These are phyloP conservation scores for Yamadazyma takamatsuzukensis DNA, from an alignment of 805 yeast species.

Conservation along the genomic window DNA sequence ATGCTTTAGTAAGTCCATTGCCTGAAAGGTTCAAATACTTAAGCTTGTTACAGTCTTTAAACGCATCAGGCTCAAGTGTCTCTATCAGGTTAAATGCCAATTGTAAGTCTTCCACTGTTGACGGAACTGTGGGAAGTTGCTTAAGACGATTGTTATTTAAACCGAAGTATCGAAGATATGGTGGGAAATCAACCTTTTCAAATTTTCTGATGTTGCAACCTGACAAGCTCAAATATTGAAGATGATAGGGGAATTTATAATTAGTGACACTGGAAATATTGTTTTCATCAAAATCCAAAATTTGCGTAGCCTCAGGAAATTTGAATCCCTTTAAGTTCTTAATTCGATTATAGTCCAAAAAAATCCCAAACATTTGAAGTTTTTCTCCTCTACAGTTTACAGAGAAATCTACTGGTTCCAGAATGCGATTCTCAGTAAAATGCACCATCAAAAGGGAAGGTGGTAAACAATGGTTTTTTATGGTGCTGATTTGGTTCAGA, in stretches of 20 bases:
- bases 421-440: constrained; percentile 16
- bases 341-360: constrained; percentile 15
- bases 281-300: constrained; percentile 18
- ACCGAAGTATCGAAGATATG: constrained; percentile 7
- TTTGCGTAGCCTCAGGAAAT: constrained; percentile 10
- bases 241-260: constrained; percentile 8
- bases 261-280: constrained; percentile 6
- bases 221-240: constrained; percentile 15
- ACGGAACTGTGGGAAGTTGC: constrained; percentile 9
- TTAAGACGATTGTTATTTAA: constrained; percentile 13
- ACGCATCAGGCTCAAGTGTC: constrained; percentile 4
- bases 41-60: constrained; percentile 6
- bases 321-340: constrained; percentile 11
- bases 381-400: constrained; percentile 11
- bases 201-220: constrained; percentile 15
- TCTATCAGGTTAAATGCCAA: constrained; percentile 10
- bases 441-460: constrained; percentile 10
- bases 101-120: constrained; percentile 7
- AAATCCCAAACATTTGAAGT: constrained; percentile 12
- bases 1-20: constrained; percentile 11
- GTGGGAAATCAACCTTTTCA: constrained; percentile 5
- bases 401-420: constrained; percentile 12
- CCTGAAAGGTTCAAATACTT: constrained; percentile 10
- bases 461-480: constrained; percentile 12
- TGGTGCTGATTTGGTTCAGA: constrained; percentile 12